Percentiles rank a stretch among this genome's conserved stretches.
phyloP scores from a whole-genome alignment of 495 filamentous ascomycete species.

The Bacidia gigantensis region DNA sequence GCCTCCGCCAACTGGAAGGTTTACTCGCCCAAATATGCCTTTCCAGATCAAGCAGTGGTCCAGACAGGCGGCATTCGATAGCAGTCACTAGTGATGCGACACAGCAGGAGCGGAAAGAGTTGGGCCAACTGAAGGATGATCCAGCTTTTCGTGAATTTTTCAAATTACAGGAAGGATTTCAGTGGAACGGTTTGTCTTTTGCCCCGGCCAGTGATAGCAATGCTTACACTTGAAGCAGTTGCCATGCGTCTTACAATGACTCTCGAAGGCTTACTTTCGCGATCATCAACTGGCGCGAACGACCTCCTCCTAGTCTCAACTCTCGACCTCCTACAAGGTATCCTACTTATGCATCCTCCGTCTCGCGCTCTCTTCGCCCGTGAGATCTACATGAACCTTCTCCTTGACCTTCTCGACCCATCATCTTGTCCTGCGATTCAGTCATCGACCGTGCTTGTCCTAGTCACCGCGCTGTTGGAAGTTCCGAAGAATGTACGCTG shows the following conservation, averaged over 20 bases:
- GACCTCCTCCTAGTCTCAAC: conserved; percentile 81
- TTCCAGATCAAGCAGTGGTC: conserved; percentile 32
- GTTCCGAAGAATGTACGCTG: conserved; percentile 73
- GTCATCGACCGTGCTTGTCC: conserved; percentile 72
- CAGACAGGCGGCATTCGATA: conserved; percentile 32
- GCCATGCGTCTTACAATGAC: conserved; percentile 74
- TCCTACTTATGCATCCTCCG: conserved; percentile 83
- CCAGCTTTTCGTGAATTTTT: conserved; percentile 94
- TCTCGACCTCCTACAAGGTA: conserved; percentile 80
- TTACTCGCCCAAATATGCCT: conserved; percentile 93
- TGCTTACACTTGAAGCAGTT: conserved; percentile 32
- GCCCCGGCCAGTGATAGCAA: not conserved
- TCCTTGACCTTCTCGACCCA: conserved; percentile 88
- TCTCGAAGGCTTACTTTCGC: conserved; percentile 62
- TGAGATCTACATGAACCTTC: conserved; percentile 89
- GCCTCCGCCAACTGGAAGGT: conserved; percentile 87
- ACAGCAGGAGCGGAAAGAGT: conserved; percentile 43
- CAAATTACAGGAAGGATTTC: conserved; percentile 89
- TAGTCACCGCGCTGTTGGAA: conserved; percentile 77
- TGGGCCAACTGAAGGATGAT: conserved; percentile 61
- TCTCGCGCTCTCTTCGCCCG: conserved; percentile 77
- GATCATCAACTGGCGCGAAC: conserved; percentile 29
- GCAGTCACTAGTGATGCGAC: conserved; percentile 19
- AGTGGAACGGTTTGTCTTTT: conserved; percentile 66
- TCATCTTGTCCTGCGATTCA: conserved; percentile 86